Evolutionary conservation across 1,284 basidiomycete genomes (phyloP), one percentile per base, ranked within the genome.

Genomic region (Ganoderma meredithae): DNA sequence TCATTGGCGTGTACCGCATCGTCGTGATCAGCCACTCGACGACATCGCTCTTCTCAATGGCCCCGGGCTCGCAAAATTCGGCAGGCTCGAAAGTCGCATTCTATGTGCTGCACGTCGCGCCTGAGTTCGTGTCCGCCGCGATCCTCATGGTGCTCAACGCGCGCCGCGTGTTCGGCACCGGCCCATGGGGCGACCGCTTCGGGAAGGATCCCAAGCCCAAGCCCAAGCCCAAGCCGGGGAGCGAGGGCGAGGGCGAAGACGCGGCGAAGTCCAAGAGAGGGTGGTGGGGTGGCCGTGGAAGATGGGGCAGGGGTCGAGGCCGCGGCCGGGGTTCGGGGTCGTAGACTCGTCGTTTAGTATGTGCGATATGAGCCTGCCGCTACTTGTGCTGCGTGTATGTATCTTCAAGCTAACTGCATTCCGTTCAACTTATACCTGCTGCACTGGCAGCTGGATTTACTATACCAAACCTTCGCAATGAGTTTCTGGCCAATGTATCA

Each of bases 11-110:
- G 36, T 36, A 36, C 9, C 36, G 36, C 2, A 36, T 36, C 7
- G 36, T 36, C 36, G 36, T 36, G 36, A 36, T 86, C 80, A 71
- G 75, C 55, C 69, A 78, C 67, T 73, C 68, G 40, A 81, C 80
- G 0, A 75, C 75, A 5, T 79, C 82, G 0, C 73, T 84, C 7
- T 66, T 69, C 1, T 81, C 79, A 7, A 75, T 44, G 4, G 80
- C 67, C 0, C 78, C 80, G 17, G 81, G 77, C 31, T 77, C 81
- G 0, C 77, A 81, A 17, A 81, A 83, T 72, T 78, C 74, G 12
- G 53, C 74, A 1, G 64, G 64, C 15, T 79, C 77, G 22, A 85
- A 85, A 72, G 78, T 77, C 8, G 67, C 72, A 0, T 86, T 86
- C 74, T 85, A 85, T 44, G 17, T 62, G 10, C 40, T 66, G 27